phyloP scores from a whole-genome alignment of 345 rosid species.

The Dovyalis caffra region DNA sequence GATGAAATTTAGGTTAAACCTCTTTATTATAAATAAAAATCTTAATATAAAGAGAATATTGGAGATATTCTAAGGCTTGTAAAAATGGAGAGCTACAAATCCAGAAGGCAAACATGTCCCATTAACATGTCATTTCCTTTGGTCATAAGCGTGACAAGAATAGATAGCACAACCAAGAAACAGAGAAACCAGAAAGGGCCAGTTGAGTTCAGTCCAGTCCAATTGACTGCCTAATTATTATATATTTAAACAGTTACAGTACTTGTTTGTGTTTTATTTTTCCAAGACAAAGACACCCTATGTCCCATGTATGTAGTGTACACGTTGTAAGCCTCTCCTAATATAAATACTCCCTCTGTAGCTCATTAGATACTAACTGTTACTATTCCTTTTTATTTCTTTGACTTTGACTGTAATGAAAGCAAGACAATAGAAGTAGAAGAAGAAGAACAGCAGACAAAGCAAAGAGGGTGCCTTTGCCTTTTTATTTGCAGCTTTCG shows the following conservation, averaged over 20 bases:
- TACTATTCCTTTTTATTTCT: neutral
- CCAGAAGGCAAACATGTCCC: neutral
- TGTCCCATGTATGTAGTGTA: neutral
- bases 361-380: neutral
- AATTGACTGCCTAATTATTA: too few species aligned
- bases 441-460: neutral
- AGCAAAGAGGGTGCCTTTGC: slow-evolving; percentile 1
- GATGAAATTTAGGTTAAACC: too few species aligned
- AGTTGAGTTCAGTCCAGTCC: neutral
- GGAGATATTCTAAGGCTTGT: too few species aligned
- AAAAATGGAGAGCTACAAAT: neutral
- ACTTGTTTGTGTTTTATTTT: neutral
- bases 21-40: too few species aligned
- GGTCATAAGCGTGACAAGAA: neutral
- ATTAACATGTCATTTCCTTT: neutral
- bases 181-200: neutral
- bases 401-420: slow-evolving; percentile 30
- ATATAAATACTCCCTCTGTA: neutral
- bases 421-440: neutral
- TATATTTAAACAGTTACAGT: neutral
- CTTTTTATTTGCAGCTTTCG: slow-evolving; percentile 38
- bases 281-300: neutral
- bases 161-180: neutral
- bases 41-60: too few species aligned
- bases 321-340: neutral